Percentiles rank a stretch among this genome's conserved stretches.
Evolutionary conservation across 2,329 filamentous ascomycete genomes (phyloP).

Genomic region (Diaporthe velutina): DNA sequence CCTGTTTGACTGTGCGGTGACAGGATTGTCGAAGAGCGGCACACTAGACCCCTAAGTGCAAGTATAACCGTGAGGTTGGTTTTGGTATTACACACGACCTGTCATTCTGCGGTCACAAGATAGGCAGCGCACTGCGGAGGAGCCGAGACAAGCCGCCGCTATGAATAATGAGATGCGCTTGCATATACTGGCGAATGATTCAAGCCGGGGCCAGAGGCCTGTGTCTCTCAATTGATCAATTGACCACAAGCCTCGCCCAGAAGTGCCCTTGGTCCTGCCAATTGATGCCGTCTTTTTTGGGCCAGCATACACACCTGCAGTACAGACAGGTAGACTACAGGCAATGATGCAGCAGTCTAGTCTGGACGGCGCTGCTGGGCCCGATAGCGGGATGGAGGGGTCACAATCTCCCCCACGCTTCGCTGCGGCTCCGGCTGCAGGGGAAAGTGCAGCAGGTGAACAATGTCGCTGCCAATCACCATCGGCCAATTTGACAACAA

Average conservation of each 20-base stretch:
- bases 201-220: constrained; percentile 14
- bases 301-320: background rate
- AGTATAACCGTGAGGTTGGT: constrained; percentile 55
- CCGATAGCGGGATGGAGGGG: constrained; percentile 40
- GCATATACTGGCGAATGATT: constrained; percentile 12
- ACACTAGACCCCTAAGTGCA: constrained; percentile 71
- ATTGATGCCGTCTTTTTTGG: background rate
- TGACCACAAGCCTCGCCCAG: background rate
- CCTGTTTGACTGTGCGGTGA: constrained; percentile 24
- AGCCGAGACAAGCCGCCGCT: constrained; percentile 39
- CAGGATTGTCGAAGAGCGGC: constrained; percentile 19
- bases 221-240: constrained; percentile 7
- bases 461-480: constrained; percentile 14
- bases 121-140: constrained; percentile 11
- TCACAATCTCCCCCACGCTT: constrained; percentile 28
- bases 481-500: constrained; percentile 24
- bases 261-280: background rate
- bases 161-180: constrained; percentile 38
- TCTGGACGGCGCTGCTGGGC: background rate
- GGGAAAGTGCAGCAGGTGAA: background rate
- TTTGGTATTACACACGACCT: constrained; percentile 31
- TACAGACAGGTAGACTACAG: background rate
- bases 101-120: constrained; percentile 38
- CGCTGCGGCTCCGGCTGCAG: constrained; percentile 7
- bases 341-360: background rate